Conservation (phyloP, 306 rosid species). For the Astragalus glycyphyllos region DNA sequence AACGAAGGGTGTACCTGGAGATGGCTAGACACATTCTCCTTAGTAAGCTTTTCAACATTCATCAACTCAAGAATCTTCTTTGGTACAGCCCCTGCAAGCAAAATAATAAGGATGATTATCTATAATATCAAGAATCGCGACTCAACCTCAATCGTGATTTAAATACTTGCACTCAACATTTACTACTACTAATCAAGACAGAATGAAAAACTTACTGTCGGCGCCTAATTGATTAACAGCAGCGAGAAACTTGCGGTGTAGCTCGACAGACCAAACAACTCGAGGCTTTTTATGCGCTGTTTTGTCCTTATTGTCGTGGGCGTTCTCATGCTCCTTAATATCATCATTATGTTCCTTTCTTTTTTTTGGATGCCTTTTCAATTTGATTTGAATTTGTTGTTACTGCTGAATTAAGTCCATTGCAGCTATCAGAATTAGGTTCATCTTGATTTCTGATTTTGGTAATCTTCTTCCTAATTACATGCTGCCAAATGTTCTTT, state of each 20-base stretch:
- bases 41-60: conserved; percentile 91
- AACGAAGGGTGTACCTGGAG: too few species aligned
- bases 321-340: conserved; percentile 60
- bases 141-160: too few species aligned
- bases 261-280: conserved; percentile 85
- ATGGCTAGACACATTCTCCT: conserved; percentile 97
- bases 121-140: too few species aligned
- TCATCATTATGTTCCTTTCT: conserved; percentile 79
- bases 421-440: conserved; percentile 43
- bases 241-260: conserved; percentile 85
- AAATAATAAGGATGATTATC: background rate
- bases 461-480: conserved; percentile 66
- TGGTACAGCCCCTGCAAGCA: conserved; percentile 86
- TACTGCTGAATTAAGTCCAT: conserved; percentile 46
- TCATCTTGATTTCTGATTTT: conserved; percentile 49
- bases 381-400: conserved; percentile 59
- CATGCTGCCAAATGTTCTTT: conserved; percentile 96
- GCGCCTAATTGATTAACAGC: conserved; percentile 90
- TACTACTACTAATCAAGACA: too few species aligned
- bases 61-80: conserved; percentile 90
- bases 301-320: conserved; percentile 60
- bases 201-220: conserved; percentile 73
- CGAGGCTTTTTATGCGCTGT: conserved; percentile 83
- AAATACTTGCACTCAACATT: too few species aligned
- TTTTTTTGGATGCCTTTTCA: conserved; percentile 61